phyloP scores from a whole-genome alignment of 306 rosid genomes.

The Dalbergia cultrata region DNA sequence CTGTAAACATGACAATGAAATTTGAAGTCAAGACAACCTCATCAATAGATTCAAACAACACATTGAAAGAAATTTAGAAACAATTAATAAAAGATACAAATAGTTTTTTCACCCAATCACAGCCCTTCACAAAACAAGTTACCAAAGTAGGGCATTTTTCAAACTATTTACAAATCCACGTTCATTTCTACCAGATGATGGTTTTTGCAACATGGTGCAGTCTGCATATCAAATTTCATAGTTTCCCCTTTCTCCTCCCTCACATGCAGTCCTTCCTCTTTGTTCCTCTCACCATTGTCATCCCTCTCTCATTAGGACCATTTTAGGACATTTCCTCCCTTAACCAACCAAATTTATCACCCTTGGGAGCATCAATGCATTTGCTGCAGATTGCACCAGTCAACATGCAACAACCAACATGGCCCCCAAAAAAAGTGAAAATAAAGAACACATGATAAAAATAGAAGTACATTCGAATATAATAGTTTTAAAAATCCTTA shows the following conservation, averaged over 20 bases:
- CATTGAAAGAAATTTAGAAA: constrained; percentile 28
- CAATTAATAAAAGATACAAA: background rate
- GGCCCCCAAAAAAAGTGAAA: background rate
- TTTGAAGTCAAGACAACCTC: constrained; percentile 51
- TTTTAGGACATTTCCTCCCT: constrained; percentile 2
- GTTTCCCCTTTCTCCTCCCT: constrained; percentile 21
- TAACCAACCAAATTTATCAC: constrained; percentile 11
- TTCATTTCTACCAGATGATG: background rate
- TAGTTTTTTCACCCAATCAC: constrained; percentile 20
- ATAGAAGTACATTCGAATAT: background rate
- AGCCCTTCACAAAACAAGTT: constrained; percentile 6
- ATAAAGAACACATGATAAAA: background rate
- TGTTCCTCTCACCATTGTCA: background rate
- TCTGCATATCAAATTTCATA: constrained; percentile 14
- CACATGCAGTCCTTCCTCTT: background rate
- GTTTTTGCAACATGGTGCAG: background rate
- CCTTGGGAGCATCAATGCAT: constrained; percentile 9
- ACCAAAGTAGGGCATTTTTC: constrained; percentile 2
- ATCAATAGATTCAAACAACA: constrained; percentile 38
- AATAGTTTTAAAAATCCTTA: background rate
- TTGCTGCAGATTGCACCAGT: background rate
- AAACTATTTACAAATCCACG: background rate
- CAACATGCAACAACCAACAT: constrained; percentile 1
- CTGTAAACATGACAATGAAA: constrained; percentile 57
- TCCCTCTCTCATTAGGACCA: constrained; percentile 1